Evolutionary conservation across 2,329 filamentous ascomycete species (phyloP).

Genomic region (Alternaria incomplexa): DNA sequence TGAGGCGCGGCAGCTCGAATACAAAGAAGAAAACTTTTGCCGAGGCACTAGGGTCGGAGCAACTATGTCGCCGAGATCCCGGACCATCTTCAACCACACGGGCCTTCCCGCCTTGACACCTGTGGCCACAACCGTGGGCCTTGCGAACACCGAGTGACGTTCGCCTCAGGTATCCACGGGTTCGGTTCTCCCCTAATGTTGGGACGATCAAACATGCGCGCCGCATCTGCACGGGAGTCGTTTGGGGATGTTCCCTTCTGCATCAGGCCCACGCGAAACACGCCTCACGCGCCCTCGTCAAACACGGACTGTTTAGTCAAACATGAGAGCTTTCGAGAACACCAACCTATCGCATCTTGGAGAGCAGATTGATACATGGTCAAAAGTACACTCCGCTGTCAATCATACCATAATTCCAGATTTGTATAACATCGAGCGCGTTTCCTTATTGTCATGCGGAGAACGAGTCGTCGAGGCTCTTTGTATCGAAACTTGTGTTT

Average conservation of each 20-base stretch:
- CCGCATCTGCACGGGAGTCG: background rate
- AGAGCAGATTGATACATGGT: background rate
- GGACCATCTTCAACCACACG: background rate
- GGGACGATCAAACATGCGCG: slow-evolving; percentile 15
- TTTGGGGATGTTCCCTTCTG: slow-evolving; percentile 1
- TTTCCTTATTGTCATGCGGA: background rate
- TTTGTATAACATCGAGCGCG: background rate
- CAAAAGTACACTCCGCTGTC: background rate
- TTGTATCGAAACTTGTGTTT: background rate
- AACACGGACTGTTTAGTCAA: slow-evolving; percentile 26
- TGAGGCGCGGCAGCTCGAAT: background rate
- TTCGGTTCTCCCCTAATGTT: background rate
- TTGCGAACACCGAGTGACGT: background rate
- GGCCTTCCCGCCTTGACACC: slow-evolving; percentile 3
- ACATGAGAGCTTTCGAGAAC: slow-evolving; percentile 1
- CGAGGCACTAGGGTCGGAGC: slow-evolving; percentile 8
- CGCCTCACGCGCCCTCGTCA: slow-evolving; percentile 19
- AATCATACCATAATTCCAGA: background rate
- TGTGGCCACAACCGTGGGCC: background rate
- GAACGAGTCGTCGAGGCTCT: background rate
- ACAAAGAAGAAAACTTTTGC: slow-evolving; percentile 6
- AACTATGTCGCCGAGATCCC: background rate
- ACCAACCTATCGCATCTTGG: background rate
- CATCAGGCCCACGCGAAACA: slow-evolving; percentile 23
- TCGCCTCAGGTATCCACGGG: slow-evolving; percentile 8